Evolutionary conservation across 2,329 filamentous ascomycete species (phyloP).

Genomic region (Aspergillus sergii): DNA sequence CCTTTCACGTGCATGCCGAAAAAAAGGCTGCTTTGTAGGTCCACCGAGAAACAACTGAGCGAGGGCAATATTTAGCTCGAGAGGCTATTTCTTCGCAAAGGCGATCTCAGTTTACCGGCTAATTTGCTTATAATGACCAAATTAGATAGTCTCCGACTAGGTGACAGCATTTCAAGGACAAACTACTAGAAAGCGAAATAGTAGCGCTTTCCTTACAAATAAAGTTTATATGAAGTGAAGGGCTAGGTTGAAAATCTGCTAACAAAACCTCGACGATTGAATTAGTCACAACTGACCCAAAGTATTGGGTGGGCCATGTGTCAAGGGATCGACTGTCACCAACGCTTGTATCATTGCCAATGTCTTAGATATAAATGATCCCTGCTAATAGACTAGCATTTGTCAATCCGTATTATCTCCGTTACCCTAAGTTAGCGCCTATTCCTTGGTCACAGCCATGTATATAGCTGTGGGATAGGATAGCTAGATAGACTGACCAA

Average conservation of each 20-base stretch:
- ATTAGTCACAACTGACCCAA: not conserved
- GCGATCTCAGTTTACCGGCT: not conserved
- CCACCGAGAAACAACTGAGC: too few species aligned
- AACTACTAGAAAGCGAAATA: not conserved
- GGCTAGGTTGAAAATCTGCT: not conserved
- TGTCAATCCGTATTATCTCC: too few species aligned
- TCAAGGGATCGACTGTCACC: not conserved
- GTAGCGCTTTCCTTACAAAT: not conserved
- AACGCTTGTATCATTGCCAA: not conserved
- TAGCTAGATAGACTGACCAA: too few species aligned
- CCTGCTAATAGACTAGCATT: too few species aligned
- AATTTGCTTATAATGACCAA: not conserved
- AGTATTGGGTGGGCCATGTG: not conserved
- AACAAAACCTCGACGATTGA: not conserved
- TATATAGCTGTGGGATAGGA: too few species aligned
- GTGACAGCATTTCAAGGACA: not conserved
- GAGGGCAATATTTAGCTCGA: too few species aligned
- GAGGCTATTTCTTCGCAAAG: not conserved
- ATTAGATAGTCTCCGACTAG: not conserved
- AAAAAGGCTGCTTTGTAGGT: not conserved
- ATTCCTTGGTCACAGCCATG: too few species aligned
- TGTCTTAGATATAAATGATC: not conserved
- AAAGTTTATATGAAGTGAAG: not conserved
- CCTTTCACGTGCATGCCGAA: not conserved
- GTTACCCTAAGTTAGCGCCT: too few species aligned